These are phyloP conservation scores for Podospora pseudoanserina DNA, from an alignment of 495 filamentous ascomycete genomes.

Conservation along the genomic window DNA sequence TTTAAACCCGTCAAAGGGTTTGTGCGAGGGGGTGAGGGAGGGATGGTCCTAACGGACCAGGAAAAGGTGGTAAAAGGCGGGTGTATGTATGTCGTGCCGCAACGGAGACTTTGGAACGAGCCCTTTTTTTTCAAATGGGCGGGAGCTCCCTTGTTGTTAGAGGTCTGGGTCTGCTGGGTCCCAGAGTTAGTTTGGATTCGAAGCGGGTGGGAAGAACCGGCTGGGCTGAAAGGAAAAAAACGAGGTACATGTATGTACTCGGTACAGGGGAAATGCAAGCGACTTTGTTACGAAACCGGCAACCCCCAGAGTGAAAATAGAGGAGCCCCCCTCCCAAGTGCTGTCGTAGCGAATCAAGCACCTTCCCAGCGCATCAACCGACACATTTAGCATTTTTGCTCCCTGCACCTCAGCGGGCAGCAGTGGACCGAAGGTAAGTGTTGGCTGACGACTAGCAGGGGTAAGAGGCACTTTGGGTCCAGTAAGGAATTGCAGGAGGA, in stretches of 20 bases:
- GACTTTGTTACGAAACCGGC: not conserved
- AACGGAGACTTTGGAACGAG: constrained; percentile 28
- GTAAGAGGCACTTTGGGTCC: not conserved
- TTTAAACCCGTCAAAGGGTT: constrained; percentile 13
- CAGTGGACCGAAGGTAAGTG: not conserved
- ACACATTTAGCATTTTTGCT: constrained; percentile 13
- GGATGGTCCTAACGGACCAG: constrained; percentile 14
- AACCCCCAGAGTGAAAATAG: constrained; percentile 12
- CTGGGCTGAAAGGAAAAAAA: constrained; percentile 15
- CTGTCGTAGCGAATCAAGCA: constrained; percentile 16
- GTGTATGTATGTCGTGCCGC: constrained; percentile 26
- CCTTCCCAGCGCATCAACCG: constrained; percentile 8
- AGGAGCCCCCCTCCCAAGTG: constrained; percentile 2
- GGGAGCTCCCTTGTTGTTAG: constrained; percentile 36
- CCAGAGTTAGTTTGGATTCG: constrained; percentile 26
- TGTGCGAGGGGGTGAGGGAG: constrained; percentile 4
- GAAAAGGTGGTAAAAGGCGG: constrained; percentile 20
- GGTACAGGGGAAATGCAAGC: not conserved
- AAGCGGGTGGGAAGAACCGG: constrained; percentile 18
- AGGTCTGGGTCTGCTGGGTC: constrained; percentile 22
- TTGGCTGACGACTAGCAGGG: not conserved
- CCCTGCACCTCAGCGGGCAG: constrained; percentile 4
- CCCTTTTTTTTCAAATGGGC: constrained; percentile 29
- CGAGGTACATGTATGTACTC: constrained; percentile 14
- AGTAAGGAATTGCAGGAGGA: not conserved